Conservation (phyloP, 768 basidiomycete species). For the Naganishia vaughanmartiniae region DNA sequence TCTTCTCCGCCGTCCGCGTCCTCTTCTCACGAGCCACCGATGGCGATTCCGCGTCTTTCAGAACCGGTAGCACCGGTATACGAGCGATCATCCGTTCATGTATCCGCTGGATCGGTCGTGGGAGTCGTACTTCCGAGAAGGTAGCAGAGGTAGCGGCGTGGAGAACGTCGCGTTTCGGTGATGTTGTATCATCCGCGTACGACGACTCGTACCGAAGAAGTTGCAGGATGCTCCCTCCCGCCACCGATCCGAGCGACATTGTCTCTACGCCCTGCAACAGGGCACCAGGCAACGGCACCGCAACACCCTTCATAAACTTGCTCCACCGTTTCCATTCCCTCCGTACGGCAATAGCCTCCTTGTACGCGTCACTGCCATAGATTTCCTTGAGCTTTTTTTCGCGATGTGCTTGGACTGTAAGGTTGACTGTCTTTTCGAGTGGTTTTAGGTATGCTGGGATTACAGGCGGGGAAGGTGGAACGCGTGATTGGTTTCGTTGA, state of each 20-base stretch:
- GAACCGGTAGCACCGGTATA: neutral
- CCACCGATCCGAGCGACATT: neutral
- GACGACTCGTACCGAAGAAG: neutral
- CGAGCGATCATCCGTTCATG: neutral
- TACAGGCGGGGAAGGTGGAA: neutral
- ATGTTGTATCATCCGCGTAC: neutral
- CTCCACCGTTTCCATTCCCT: neutral
- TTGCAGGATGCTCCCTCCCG: neutral
- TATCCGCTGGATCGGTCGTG: neutral
- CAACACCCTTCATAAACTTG: conserved; percentile 10
- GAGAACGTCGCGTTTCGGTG: neutral
- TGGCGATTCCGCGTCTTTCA: neutral
- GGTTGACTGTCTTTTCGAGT: conserved; percentile 7
- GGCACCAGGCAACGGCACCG: conserved; percentile 2
- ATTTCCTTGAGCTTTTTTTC: neutral
- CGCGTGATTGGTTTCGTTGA: neutral
- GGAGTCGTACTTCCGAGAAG: neutral
- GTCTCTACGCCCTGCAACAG: neutral
- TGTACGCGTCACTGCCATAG: neutral
- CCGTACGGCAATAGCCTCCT: neutral
- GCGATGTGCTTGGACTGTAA: conserved; percentile 5
- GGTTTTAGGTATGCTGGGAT: neutral
- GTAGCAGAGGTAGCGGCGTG: neutral
- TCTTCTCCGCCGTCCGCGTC: neutral
- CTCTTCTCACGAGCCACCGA: neutral